Base-by-base conservation (phyloP, 2,329 filamentous ascomycete genomes). In the Fusarium coicis region DNA sequence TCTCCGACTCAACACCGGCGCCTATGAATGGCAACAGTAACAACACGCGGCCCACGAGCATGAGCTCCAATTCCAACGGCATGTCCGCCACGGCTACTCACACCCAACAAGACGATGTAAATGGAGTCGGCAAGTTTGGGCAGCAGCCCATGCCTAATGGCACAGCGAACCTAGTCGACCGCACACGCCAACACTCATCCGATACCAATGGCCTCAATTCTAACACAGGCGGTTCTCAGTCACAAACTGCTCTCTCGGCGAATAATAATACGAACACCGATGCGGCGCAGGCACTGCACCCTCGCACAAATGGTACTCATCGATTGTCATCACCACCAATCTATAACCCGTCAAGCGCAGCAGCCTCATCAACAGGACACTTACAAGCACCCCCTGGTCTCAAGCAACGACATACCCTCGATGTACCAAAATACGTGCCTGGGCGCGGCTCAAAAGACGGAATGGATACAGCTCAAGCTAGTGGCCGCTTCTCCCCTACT, bases 331-430 rank as follows among this genome's bases (percentile, higher is more conserved):
- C 91, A 5, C 91, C 92, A 15, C 86, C 91, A 56, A 78, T 89
- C 77, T 89, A 90, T 75, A 83, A 84, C 60, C 79, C 82, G 32
- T 80, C 82, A 58, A 80, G 80, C 46, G 79, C 82, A 42, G 81
- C 81, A 36, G 79, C 83, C 36, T 84, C 87, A 18, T 83, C 87
- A 3, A 87, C 89, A n/a, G 83, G 84, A 7, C 83, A 87, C 65
- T 81, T 86, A 49, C 87, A 91, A 43, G 85, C 89, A 7, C 61
- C 76, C 19, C 84, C 88, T 26, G 84, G 88, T 18, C 84, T 96
- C 54, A 92, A 93, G 81, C 94, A 97, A 69, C 91, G 95, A 73
- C 93, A 97, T 83, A 97, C 94, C 1, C 87, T 98, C 32, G 94
- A 97, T 81, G 94, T 97, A 0, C 95, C 95, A 12, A 93, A 92